Conservation (phyloP, 371 early-diverging fungal genomes). For the Mortierella sp. region DNA sequence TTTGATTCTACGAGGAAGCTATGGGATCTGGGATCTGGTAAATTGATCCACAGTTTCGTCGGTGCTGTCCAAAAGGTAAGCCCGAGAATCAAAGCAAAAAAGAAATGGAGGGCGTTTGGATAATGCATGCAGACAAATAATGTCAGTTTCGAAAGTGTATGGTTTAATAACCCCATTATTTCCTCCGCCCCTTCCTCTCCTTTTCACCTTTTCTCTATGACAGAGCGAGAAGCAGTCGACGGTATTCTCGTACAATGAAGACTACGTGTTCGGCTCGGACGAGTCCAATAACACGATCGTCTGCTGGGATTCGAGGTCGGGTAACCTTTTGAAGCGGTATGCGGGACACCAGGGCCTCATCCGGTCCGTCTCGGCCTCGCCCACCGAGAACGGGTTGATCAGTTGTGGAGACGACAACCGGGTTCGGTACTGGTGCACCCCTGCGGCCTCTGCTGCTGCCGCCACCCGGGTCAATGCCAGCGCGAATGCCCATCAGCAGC, state of each 20-base stretch:
- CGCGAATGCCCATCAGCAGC: neutral
- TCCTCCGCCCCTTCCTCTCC: neutral
- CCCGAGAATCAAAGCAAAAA: too few species aligned
- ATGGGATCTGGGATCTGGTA: constrained; percentile 89
- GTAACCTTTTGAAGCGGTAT: constrained; percentile 62
- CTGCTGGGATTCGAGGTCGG: constrained; percentile 78
- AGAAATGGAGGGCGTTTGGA: too few species aligned
- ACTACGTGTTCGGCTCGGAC: constrained; percentile 82
- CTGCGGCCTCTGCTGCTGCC: constrained; percentile 8
- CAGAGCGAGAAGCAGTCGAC: constrained; percentile 61
- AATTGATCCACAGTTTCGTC: constrained; percentile 69
- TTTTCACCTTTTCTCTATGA: constrained; percentile 12
- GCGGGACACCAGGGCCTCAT: constrained; percentile 64
- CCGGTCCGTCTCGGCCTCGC: constrained; percentile 78
- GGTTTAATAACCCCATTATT: neutral
- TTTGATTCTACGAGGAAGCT: constrained; percentile 80
- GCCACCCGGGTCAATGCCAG: neutral
- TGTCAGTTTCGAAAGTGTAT: too few species aligned
- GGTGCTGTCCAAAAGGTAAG: constrained; percentile 77
- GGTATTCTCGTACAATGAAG: constrained; percentile 81
- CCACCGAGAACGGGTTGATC: constrained; percentile 64
- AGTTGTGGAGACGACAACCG: constrained; percentile 55
- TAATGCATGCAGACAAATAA: too few species aligned
- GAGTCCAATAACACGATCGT: constrained; percentile 73
- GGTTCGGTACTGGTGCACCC: constrained; percentile 45